These are phyloP conservation scores for Candida palmyrensis DNA, from an alignment of 805 yeast species.

Conservation along the genomic window DNA sequence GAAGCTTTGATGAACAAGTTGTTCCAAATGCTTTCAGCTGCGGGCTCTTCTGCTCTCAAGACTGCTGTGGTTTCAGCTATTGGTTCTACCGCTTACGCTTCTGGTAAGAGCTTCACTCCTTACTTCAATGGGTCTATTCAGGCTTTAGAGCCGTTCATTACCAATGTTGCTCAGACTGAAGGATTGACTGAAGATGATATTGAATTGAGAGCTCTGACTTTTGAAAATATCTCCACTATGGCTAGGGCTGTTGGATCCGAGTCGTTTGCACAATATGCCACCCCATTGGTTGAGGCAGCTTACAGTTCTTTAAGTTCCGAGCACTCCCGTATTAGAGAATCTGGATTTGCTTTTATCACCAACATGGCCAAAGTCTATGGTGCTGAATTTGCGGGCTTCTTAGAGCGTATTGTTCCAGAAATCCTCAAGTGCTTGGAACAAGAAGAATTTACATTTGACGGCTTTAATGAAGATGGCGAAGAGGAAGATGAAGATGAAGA, in stretches of 20 bases:
- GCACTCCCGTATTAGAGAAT: constrained; percentile 83
- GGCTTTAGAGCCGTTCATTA: constrained; percentile 75
- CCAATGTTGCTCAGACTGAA: constrained; percentile 60
- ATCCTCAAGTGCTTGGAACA: constrained; percentile 79
- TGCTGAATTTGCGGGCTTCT: constrained; percentile 79
- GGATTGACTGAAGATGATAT: constrained; percentile 85
- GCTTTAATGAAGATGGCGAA: constrained; percentile 42
- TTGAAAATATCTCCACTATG: constrained; percentile 91
- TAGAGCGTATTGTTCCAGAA: constrained; percentile 78
- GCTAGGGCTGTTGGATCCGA: constrained; percentile 96
- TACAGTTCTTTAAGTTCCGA: constrained; percentile 72
- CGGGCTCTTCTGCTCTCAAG: constrained; percentile 69
- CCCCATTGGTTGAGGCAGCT: constrained; percentile 85
- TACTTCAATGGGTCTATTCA: constrained; percentile 79
- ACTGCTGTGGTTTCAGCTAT: constrained; percentile 88
- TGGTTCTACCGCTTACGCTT: constrained; percentile 95
- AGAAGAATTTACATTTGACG: constrained; percentile 72
- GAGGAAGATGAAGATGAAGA: constrained; percentile 57
- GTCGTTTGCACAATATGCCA: constrained; percentile 78
- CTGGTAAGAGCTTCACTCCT: constrained; percentile 84
- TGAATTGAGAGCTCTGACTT: constrained; percentile 85
- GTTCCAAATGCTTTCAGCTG: constrained; percentile 73
- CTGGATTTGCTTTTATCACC: constrained; percentile 89
- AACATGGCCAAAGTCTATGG: constrained; percentile 95
- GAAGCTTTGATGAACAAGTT: constrained; percentile 88